Base-by-base conservation (phyloP, 2,329 filamentous ascomycete genomes). In the Phoma sp. region DNA sequence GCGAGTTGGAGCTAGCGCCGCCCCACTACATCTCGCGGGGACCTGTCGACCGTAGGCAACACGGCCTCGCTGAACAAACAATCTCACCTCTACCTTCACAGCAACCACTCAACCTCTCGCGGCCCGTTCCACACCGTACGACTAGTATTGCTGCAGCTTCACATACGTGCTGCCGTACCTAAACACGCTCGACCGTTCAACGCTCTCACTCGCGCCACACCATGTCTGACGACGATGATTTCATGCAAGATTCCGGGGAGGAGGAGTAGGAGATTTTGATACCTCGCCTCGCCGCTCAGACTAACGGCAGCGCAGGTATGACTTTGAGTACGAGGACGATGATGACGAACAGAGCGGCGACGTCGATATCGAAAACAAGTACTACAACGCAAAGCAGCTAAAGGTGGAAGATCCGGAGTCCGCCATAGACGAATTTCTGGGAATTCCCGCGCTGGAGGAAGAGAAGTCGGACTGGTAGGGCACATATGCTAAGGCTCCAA, bases 341-440 rank as follows among this genome's bases (percentile, higher is more conserved):
- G 92, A 96, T 51, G 92, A 95, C 42, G 91, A 96, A 36, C 89
- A 96, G 53, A 87, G 85, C 26, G 92, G 88, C 53, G 92, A 97
- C 74, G 90, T 97, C 67, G 92, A 93, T 64, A 96, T 98, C 74
- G 95, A 99, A 76, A 99, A 99, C 81, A 97, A 96, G 79, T 99
- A 99, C 81, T 99, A 98, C 83, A 98, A 97, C 77, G 95, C 95
- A 36, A 99, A 99, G 78, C 93, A 98, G 79, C 87, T 96, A 73
- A 99, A 98, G 81, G 82, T 83, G 36, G 88, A 88, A 59, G 92
- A 93, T 53, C 92, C 93, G 0, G 86, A 95, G 68, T 92, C 92
- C 65, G 95, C 95, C 2, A 90, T 99, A 50, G 86, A 88, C 29
- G 93, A 98, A 74, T 99, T 99, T 68, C 80, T 98, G n/a, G 90